Conservation (phyloP, 352 stramenopile genomes). For the Globisporangium cylindrosporum region DNA sequence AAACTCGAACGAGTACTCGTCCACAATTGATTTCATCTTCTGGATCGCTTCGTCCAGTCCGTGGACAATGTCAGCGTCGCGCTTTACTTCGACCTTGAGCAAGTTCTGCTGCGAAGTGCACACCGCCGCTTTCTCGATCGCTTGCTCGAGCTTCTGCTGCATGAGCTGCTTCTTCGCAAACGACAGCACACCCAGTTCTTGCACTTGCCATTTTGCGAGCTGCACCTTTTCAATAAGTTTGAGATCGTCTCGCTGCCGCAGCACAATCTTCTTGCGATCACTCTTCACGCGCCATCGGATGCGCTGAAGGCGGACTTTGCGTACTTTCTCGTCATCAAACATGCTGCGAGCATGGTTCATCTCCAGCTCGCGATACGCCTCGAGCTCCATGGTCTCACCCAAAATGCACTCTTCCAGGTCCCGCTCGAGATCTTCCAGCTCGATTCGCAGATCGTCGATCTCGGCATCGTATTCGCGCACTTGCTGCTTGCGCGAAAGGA, state of each 20-base stretch:
- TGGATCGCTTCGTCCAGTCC: slow-evolving; percentile 52
- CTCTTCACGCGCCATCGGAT: slow-evolving; percentile 65
- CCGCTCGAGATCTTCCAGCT: slow-evolving; percentile 78
- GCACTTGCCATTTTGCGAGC: slow-evolving; percentile 36
- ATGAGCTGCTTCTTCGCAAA: slow-evolving; percentile 55
- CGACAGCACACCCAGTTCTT: slow-evolving; percentile 52
- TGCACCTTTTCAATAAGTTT: slow-evolving; percentile 30
- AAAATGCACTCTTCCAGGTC: slow-evolving; percentile 70
- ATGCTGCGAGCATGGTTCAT: slow-evolving; percentile 36
- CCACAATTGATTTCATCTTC: slow-evolving; percentile 47
- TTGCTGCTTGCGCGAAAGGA: slow-evolving; percentile 54
- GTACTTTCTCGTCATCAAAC: slow-evolving; percentile 37
- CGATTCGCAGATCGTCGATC: slow-evolving; percentile 64
- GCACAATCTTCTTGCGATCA: slow-evolving; percentile 53
- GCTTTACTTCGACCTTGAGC: slow-evolving; percentile 39
- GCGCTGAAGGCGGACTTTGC: slow-evolving; percentile 46
- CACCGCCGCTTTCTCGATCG: slow-evolving; percentile 37
- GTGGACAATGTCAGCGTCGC: slow-evolving; percentile 35
- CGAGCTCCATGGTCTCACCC: slow-evolving; percentile 60
- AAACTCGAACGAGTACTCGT: slow-evolving; percentile 58
- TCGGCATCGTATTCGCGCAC: slow-evolving; percentile 70
- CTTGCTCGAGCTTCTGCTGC: slow-evolving; percentile 41
- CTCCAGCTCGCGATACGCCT: slow-evolving; percentile 59
- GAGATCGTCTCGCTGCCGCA: slow-evolving; percentile 37
- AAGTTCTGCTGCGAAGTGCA: slow-evolving; percentile 41